Percentiles rank a stretch among this genome's conserved stretches.
These are phyloP conservation scores for Murraya paniculata DNA, from an alignment of 345 rosid genomes.

Conservation along the genomic window DNA sequence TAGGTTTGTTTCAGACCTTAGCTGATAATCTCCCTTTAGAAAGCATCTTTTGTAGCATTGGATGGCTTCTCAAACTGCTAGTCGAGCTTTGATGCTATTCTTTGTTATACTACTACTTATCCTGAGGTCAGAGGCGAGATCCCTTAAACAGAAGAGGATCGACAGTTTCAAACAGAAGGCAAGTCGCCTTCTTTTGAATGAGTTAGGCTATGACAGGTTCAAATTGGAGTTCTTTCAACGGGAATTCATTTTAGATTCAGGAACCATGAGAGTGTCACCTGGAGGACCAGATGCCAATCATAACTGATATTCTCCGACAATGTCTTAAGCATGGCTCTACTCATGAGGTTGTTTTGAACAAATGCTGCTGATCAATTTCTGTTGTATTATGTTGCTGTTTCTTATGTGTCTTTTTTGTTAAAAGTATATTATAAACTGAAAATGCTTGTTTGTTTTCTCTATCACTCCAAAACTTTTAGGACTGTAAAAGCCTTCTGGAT, in stretches of 20 bases:
- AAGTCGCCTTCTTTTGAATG: conserved; percentile 22
- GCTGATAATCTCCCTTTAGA: background rate
- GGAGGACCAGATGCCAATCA: conserved; percentile 47
- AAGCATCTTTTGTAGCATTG: background rate
- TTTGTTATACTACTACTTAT: conserved; percentile 11
- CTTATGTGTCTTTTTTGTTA: background rate
- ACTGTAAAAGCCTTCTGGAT: background rate
- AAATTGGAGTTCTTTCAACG: conserved; percentile 12
- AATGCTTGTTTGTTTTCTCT: background rate
- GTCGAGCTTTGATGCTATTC: background rate
- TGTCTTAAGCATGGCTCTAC: background rate
- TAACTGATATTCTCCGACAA: conserved; percentile 20
- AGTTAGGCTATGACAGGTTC: conserved; percentile 20
- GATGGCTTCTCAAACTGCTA: conserved; percentile 14
- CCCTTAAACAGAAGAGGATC: background rate
- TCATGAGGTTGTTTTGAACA: background rate
- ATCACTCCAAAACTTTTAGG: background rate
- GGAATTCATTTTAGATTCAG: background rate
- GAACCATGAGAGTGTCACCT: conserved; percentile 24
- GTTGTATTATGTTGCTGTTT: background rate
- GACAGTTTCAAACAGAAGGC: no score
- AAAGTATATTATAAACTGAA: background rate
- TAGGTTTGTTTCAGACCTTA: background rate
- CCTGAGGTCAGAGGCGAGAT: conserved; percentile 16
- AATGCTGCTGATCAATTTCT: background rate